A percentile compares a stretch with the other conserved stretches of the same genome.
Conservation (phyloP, 1,284 basidiomycete species). For the Inonotus obliquus region DNA sequence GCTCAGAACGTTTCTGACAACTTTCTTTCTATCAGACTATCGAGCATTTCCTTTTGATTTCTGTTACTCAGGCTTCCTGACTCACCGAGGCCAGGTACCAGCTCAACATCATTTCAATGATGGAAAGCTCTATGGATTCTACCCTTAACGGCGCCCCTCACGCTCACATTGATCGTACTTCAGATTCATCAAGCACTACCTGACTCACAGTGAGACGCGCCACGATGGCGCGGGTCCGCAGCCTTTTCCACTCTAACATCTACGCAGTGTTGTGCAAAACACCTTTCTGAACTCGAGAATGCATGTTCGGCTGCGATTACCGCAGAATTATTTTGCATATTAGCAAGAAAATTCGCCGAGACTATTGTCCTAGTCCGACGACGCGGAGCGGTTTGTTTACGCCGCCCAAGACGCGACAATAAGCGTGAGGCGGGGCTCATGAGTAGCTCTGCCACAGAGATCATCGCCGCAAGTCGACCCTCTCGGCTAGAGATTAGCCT, state of each 20-base stretch:
- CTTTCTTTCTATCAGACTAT: background rate
- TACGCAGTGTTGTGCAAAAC: background rate
- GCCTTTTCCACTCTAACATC: background rate
- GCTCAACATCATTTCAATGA: background rate
- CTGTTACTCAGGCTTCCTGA: background rate
- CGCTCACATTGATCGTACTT: no score
- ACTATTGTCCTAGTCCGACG: background rate
- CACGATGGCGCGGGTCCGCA: background rate
- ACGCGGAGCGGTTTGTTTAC: background rate
- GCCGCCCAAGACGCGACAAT: background rate
- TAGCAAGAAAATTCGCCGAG: background rate
- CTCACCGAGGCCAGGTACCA: slow-evolving; percentile 1
- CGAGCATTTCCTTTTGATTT: no score
- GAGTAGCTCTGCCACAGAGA: background rate
- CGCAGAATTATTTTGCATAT: background rate
- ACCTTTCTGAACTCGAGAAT: background rate
- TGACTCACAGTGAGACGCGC: background rate
- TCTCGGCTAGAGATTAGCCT: background rate
- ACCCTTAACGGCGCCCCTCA: no score
- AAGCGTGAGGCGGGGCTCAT: background rate
- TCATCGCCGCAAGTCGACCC: background rate
- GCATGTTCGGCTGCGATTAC: background rate
- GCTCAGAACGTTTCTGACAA: background rate
- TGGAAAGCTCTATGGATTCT: no score
- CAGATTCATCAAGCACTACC: background rate